These are phyloP conservation scores for Protomyces lactucae-debilis DNA, from an alignment of 1,139 yeast genomes.

Conservation along the genomic window DNA sequence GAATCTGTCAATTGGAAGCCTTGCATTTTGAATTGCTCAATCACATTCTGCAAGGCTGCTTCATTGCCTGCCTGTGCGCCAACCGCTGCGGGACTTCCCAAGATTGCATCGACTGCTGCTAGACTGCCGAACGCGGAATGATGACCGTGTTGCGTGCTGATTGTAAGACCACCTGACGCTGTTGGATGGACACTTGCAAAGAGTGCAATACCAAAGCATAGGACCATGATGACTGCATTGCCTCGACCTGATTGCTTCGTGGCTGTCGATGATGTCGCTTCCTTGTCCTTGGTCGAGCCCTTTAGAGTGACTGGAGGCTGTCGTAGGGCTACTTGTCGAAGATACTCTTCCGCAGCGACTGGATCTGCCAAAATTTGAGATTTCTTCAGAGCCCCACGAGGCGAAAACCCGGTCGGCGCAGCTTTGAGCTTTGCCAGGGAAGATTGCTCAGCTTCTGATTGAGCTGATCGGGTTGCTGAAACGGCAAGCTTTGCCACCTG, in stretches of 20 bases:
- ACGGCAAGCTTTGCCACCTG: not conserved
- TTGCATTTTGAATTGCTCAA: not conserved
- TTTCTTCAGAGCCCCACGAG: constrained; percentile 22
- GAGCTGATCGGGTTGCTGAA: not conserved
- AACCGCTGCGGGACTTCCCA: not conserved
- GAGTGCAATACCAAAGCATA: constrained; percentile 23
- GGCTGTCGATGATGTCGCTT: not conserved
- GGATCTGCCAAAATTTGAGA: constrained; percentile 18
- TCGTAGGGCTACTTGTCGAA: constrained; percentile 5
- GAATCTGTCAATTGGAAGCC: not conserved
- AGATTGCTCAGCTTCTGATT: not conserved
- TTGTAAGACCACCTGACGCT: not conserved
- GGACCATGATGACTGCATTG: constrained; percentile 12
- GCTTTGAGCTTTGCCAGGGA: not conserved
- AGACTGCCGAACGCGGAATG: not conserved
- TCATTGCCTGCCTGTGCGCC: not conserved
- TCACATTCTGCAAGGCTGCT: not conserved
- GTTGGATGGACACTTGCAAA: constrained; percentile 9
- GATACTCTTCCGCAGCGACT: constrained; percentile 16
- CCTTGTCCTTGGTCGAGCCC: not conserved
- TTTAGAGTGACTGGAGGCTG: not conserved
- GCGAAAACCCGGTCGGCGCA: constrained; percentile 25
- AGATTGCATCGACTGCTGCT: not conserved
- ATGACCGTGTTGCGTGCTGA: not conserved
- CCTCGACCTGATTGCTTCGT: constrained; percentile 9